phyloP scores from a whole-genome alignment of 352 stramenopile genomes.

The Thraustochytrium striatum region DNA sequence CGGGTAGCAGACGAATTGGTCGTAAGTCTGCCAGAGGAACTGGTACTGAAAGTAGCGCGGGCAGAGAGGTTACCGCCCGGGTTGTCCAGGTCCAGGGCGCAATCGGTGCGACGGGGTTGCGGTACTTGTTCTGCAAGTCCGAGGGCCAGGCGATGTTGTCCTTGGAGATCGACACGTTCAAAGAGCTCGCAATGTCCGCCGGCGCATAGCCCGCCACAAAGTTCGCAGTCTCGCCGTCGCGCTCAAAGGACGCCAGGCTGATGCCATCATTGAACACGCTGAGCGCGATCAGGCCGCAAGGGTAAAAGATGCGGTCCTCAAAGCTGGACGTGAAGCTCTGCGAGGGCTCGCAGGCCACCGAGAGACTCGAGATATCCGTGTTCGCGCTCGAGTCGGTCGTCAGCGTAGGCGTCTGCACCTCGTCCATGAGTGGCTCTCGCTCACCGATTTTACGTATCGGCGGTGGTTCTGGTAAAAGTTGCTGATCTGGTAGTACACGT shows the following conservation, averaged over 20 bases:
- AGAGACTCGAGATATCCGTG: neutral
- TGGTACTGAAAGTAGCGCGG: constrained; percentile 41
- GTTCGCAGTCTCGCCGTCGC: neutral
- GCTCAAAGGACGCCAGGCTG: constrained; percentile 41
- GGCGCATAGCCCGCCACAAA: neutral
- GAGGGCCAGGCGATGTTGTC: constrained; percentile 92
- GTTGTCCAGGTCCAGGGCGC: constrained; percentile 53
- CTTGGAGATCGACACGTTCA: constrained; percentile 73
- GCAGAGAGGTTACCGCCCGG: constrained; percentile 29
- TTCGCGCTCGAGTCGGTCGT: constrained; percentile 47
- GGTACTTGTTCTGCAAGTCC: constrained; percentile 90
- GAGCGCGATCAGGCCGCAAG: constrained; percentile 97
- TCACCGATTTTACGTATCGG: constrained; percentile 81
- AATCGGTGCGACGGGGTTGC: constrained; percentile 77
- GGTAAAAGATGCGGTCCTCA: constrained; percentile 82
- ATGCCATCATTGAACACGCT: constrained; percentile 95
- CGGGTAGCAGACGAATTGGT: constrained; percentile 48
- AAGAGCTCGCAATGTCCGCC: constrained; percentile 16
- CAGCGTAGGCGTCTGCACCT: too few relatives aligned
- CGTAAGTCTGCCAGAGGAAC: constrained; percentile 49
- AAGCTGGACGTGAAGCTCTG: constrained; percentile 54
- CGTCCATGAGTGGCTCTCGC: constrained; percentile 75
- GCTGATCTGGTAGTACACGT: constrained; percentile 97
- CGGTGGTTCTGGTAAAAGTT: constrained; percentile 99
- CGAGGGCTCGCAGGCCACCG: constrained; percentile 69